Percentiles rank a stretch among this genome's conserved stretches.
phyloP scores from a whole-genome alignment of 148 eudicot genomes.

The Dianthus caryophyllus region DNA sequence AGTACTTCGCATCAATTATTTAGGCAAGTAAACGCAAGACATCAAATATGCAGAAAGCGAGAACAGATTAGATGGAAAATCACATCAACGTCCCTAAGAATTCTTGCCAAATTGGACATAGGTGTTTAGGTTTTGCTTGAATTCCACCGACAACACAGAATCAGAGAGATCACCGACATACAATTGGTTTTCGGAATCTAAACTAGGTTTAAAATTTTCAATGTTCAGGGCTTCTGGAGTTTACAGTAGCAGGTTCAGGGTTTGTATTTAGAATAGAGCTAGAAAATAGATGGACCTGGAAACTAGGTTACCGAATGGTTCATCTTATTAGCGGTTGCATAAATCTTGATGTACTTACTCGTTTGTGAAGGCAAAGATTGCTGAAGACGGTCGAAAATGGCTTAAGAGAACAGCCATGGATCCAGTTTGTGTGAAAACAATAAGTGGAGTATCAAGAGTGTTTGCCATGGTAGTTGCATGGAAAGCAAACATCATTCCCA shows the following conservation, averaged over 20 bases:
- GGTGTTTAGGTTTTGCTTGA: too few species aligned
- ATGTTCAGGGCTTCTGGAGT: too few species aligned
- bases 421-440: constrained; percentile 98
- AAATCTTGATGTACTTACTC: constrained; percentile 47
- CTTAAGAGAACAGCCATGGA: constrained; percentile 90
- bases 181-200: too few species aligned
- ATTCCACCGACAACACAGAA: too few species aligned
- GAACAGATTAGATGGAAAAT: not conserved
- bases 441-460: constrained; percentile 75
- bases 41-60: not conserved
- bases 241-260: too few species aligned
- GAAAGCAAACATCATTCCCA: constrained; percentile 90
- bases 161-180: too few species aligned
- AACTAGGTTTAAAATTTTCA: too few species aligned
- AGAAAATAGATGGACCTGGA: too few species aligned
- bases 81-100: too few species aligned
- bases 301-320: not conserved
- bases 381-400: constrained; percentile 78
- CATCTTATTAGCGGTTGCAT: not conserved
- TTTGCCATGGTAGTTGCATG: constrained; percentile 92
- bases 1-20: not conserved
- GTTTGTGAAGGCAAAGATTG: constrained; percentile 92
- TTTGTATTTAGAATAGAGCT: too few species aligned
- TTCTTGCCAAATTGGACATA: too few species aligned
- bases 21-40: not conserved